Evolutionary conservation across 1,139 yeast species (phyloP).

Genomic region (Candida sanyaensis): DNA sequence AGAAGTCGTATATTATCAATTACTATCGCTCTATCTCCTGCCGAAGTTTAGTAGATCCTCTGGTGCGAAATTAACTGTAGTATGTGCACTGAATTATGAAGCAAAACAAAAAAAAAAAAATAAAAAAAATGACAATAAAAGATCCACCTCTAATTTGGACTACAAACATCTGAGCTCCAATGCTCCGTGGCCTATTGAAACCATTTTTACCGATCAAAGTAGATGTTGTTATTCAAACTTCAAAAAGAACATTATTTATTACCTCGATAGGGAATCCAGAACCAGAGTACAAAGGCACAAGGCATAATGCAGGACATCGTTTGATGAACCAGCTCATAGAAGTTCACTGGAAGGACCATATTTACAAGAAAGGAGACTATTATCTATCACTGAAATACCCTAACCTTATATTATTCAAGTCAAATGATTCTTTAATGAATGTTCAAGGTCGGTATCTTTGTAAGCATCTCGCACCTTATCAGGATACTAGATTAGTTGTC

Average conservation of each 20-base stretch:
- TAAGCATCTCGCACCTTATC: slow-evolving; percentile 40
- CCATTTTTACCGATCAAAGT: slow-evolving; percentile 4
- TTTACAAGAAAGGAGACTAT: slow-evolving; percentile 7
- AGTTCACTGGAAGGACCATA: slow-evolving; percentile 24
- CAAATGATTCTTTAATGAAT: slow-evolving; percentile 64
- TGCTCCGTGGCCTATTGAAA: slow-evolving; percentile 4
- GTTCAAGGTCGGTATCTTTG: slow-evolving; percentile 56
- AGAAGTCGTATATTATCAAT: no score
- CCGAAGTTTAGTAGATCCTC: no score
- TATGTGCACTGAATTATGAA: no score
- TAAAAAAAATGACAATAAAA: neutral
- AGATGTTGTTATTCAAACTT: neutral
- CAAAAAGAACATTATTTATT: slow-evolving; percentile 19
- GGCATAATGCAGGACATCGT: slow-evolving; percentile 79
- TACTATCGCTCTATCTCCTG: no score
- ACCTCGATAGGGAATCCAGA: slow-evolving; percentile 85
- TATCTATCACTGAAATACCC: slow-evolving; percentile 24
- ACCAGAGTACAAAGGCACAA: slow-evolving; percentile 55
- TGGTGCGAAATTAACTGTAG: no score
- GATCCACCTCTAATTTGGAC: neutral
- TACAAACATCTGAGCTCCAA: neutral
- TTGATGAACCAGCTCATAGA: slow-evolving; percentile 39
- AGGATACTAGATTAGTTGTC: slow-evolving; percentile 42
- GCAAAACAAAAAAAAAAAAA: neutral
- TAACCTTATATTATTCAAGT: slow-evolving; percentile 36